Conservation (phyloP, 371 early-diverging fungal species). For the Syncephalastrum racemosum region DNA sequence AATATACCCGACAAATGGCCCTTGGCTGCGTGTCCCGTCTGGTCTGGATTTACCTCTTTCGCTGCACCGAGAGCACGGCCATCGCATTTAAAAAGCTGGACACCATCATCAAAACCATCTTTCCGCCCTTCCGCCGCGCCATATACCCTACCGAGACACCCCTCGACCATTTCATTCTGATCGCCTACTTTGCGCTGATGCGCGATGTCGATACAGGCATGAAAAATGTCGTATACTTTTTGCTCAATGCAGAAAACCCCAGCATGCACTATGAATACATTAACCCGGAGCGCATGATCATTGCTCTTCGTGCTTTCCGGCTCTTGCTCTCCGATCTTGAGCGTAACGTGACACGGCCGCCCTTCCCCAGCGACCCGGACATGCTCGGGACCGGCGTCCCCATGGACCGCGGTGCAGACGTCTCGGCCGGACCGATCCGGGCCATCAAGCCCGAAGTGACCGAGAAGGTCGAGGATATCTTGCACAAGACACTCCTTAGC, state of each 20-base stretch:
- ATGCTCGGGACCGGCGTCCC: slow-evolving; percentile 38
- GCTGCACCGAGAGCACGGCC: slow-evolving; percentile 73
- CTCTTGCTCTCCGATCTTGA: slow-evolving; percentile 72
- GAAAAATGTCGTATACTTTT: slow-evolving; percentile 64
- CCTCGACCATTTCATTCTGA: slow-evolving; percentile 75
- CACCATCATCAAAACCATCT: slow-evolving; percentile 65
- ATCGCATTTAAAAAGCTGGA: slow-evolving; percentile 65
- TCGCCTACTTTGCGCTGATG: slow-evolving; percentile 78
- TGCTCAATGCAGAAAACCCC: slow-evolving; percentile 63
- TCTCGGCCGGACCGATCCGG: slow-evolving; percentile 35
- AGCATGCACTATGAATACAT: slow-evolving; percentile 53
- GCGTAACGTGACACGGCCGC: slow-evolving; percentile 45
- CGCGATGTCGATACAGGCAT: slow-evolving; percentile 80
- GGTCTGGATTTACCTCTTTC: slow-evolving; percentile 92
- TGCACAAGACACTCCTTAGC: slow-evolving; percentile 50
- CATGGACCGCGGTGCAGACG: slow-evolving; percentile 37
- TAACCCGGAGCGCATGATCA: slow-evolving; percentile 74
- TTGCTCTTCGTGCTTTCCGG: slow-evolving; percentile 74
- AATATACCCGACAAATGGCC: slow-evolving; percentile 66
- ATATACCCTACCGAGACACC: slow-evolving; percentile 73
- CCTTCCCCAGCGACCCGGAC: slow-evolving; percentile 60
- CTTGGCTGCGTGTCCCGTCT: slow-evolving; percentile 82
- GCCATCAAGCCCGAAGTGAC: slow-evolving; percentile 47
- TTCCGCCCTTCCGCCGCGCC: slow-evolving; percentile 66
- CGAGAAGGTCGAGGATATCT: slow-evolving; percentile 56